Evolutionary conservation across 495 filamentous ascomycete genomes (phyloP).

Genomic region (Annulohypoxylon maeteangense): DNA sequence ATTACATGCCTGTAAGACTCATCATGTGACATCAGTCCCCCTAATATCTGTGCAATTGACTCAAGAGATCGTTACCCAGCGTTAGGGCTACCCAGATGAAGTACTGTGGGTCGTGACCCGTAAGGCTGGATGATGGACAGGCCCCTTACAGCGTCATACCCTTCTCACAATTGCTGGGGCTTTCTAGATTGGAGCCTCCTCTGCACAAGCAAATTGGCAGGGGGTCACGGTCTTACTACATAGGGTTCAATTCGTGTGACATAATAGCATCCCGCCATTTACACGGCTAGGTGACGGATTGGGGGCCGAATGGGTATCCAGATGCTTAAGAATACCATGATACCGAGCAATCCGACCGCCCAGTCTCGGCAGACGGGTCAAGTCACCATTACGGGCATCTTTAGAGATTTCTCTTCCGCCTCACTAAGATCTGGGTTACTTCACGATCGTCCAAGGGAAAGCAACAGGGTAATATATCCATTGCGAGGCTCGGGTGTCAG

Average conservation of each 20-base stretch:
- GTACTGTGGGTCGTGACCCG: constrained; percentile 3
- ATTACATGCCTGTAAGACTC: constrained; percentile 12
- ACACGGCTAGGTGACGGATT: not conserved
- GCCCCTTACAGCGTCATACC: constrained; percentile 19
- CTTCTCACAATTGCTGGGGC: not conserved
- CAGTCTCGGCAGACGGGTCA: not conserved
- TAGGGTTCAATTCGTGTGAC: constrained; percentile 22
- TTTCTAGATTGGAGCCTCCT: constrained; percentile 8
- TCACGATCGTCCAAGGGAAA: not conserved
- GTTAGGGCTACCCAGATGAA: not conserved
- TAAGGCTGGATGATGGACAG: constrained; percentile 14
- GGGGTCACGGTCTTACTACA: constrained; percentile 2
- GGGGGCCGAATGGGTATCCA: constrained; percentile 19
- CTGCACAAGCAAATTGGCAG: constrained; percentile 3
- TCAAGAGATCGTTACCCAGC: not conserved
- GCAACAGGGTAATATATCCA: constrained; percentile 4
- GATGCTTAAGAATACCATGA: not conserved
- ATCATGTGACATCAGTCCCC: constrained; percentile 19
- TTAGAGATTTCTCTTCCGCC: constrained; percentile 4
- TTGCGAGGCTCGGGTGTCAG: constrained; percentile 23
- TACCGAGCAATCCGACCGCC: constrained; percentile 8
- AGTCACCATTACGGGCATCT: not conserved
- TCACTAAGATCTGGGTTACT: constrained; percentile 7
- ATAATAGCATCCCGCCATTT: not conserved
- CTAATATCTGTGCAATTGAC: not conserved